phyloP scores from a whole-genome alignment of 108 stramenopile species.

The Nitzschia putrida region DNA sequence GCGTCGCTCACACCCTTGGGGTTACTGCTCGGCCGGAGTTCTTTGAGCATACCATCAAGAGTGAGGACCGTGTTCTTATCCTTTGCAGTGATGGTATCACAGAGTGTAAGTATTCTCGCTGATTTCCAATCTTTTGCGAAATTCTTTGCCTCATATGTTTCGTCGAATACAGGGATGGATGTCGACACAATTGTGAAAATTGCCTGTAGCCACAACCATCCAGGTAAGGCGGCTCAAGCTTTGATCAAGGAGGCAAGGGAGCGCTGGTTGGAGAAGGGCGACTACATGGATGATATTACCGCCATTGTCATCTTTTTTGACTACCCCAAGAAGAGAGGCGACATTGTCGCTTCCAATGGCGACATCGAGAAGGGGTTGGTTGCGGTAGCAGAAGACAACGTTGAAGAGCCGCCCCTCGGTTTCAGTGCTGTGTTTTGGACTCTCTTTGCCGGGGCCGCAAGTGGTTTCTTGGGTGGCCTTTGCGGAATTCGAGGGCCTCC shows the following conservation, averaged over 20 bases:
- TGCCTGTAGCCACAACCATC: slow-evolving; percentile 5
- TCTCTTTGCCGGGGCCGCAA: slow-evolving; percentile 9
- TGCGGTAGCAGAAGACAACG: neutral
- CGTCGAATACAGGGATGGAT: slow-evolving; percentile 9
- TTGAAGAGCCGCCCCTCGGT: neutral
- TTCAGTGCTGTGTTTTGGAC: slow-evolving; percentile 9
- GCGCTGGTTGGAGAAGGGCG: slow-evolving; percentile 67
- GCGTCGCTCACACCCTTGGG: slow-evolving; percentile 67
- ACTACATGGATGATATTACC: slow-evolving; percentile 79
- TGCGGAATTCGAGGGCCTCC: slow-evolving; percentile 52
- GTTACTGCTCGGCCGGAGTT: slow-evolving; percentile 71
- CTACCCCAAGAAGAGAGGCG: neutral
- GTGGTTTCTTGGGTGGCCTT: slow-evolving; percentile 52
- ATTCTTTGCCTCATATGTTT: neutral
- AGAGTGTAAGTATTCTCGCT: slow-evolving; percentile 45
- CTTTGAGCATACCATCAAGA: slow-evolving; percentile 36
- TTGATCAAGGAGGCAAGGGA: slow-evolving; percentile 61
- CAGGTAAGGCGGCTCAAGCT: slow-evolving; percentile 43
- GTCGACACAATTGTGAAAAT: slow-evolving; percentile 58
- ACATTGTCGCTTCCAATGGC: too few relatives aligned
- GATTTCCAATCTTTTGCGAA: neutral
- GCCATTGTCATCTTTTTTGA: slow-evolving; percentile 25
- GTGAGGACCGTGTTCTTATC: slow-evolving; percentile 57
- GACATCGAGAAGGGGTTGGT: neutral
- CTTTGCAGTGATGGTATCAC: slow-evolving; percentile 78